phyloP scores from a whole-genome alignment of 371 early-diverging fungal species.

The Saksenaea vasiformis region DNA sequence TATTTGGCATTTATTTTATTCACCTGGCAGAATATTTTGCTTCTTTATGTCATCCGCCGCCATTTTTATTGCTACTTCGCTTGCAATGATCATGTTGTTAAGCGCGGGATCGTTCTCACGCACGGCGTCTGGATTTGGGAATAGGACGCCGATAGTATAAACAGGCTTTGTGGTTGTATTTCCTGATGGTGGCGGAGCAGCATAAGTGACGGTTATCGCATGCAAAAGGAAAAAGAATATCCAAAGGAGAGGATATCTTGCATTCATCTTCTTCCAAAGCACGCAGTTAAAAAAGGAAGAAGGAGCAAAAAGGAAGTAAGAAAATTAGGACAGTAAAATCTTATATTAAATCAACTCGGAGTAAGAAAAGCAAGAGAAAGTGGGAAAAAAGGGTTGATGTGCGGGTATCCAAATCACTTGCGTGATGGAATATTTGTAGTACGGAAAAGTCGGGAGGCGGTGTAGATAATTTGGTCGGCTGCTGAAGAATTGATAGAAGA shows the following conservation, averaged over 20 bases:
- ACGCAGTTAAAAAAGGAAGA: neutral
- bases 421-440: neutral
- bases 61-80: conserved; percentile 32
- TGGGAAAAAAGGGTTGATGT: neutral
- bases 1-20: neutral
- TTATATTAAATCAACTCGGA: conserved; percentile 5
- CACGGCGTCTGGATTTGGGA: conserved; percentile 28
- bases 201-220: neutral
- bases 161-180: conserved; percentile 11
- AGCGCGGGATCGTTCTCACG: conserved; percentile 23
- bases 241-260: neutral
- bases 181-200: neutral
- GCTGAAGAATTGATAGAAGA: conserved; percentile 1
- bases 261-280: neutral
- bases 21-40: conserved; percentile 33
- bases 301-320: neutral
- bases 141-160: conserved; percentile 39
- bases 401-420: neutral
- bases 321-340: neutral
- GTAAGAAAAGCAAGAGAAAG: neutral
- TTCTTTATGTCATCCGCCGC: conserved; percentile 21
- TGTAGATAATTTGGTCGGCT: conserved; percentile 1
- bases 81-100: conserved; percentile 38
- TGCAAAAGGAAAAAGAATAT: neutral
- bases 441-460: conserved; percentile 7